Conservation (phyloP, 2,329 filamentous ascomycete genomes). For the Ceratocystis cacaofunesta region DNA sequence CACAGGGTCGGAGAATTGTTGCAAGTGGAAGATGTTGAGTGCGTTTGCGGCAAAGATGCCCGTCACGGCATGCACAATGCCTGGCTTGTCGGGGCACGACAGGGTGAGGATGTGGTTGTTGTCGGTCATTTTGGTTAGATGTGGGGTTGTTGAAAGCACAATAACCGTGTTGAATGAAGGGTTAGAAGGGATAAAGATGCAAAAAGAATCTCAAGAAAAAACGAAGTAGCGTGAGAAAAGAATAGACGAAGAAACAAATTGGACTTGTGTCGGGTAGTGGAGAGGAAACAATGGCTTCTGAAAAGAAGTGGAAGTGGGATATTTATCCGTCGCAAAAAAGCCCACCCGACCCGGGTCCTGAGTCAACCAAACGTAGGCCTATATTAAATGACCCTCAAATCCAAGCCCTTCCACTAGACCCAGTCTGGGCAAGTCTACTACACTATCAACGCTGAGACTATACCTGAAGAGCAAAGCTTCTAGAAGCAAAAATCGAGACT, state of each 20-base stretch:
- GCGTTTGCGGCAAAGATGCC: constrained; percentile 57
- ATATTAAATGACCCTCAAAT: background rate
- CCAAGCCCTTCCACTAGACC: constrained; percentile 8
- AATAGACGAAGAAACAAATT: background rate
- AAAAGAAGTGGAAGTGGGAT: constrained; percentile 4
- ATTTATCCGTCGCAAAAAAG: background rate
- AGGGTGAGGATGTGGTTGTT: constrained; percentile 54
- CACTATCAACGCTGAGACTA: background rate
- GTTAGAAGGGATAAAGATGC: background rate
- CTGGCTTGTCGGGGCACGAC: constrained; percentile 70
- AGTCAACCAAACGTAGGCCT: constrained; percentile 5
- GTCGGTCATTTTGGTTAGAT: constrained; percentile 14
- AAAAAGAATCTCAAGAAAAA: background rate
- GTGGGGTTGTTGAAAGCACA: constrained; percentile 7
- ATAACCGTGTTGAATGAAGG: background rate
- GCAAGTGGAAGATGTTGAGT: constrained; percentile 70
- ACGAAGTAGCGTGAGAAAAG: background rate
- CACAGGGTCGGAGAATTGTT: constrained; percentile 66
- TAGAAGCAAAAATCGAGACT: background rate
- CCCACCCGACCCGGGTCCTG: background rate
- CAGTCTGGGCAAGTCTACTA: constrained; percentile 5
- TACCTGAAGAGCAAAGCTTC: background rate
- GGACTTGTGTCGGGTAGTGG: background rate
- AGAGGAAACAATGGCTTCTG: background rate
- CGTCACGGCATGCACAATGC: constrained; percentile 74